Base-by-base conservation (phyloP, 1,284 basidiomycete species). In the Fomes fomentarius region DNA sequence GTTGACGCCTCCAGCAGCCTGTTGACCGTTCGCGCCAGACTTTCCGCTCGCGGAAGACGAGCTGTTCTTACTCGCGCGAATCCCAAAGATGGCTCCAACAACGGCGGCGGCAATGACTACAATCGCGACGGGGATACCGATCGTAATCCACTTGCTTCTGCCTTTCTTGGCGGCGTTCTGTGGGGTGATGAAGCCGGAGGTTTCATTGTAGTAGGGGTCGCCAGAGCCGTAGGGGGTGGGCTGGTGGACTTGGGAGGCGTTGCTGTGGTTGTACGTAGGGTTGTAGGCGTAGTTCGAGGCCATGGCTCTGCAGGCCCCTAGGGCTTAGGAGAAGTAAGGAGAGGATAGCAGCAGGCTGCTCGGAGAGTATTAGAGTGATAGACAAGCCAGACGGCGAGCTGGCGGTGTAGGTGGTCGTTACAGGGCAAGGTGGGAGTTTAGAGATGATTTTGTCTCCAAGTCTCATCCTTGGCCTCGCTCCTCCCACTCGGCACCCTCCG, bases 51-150 rank as follows among this genome's bases (percentile, higher is more conserved):
- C 51, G 24, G 62, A 53, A 49, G 62, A 66, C 49, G 62, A 60
- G 34, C 60, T 48, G 43, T 12, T 76, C 76, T 76, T 77, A 62
- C 77, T 73, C 38, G 75, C 66, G 35, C 83, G 78, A 38, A 76
- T 76, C 19, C 90, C 92, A 34, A 95, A 66, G 30, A 94, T 82
- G 66, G 86, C 89, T 50, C 90, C 93, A 46, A 95, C 74, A 24
- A 94, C 89, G 44, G 86, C 91, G 50, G 76, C 92, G 58, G 85
- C 71, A 63, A 94, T 85, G 63, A 93, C 78, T 53, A 85, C 65
- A 58, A 93, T 71, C 44, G 81, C 68, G 50, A 90, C 71, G 31
- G 87, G 87, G 33, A 89, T 62, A 64, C 85, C 87, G 61, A 87
- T 74, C 69, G 84, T 87, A 60, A 89, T 67, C 86, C 84, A 88